These are phyloP conservation scores for Kernera saxatilis DNA, from an alignment of 345 rosid species.

Conservation along the genomic window DNA sequence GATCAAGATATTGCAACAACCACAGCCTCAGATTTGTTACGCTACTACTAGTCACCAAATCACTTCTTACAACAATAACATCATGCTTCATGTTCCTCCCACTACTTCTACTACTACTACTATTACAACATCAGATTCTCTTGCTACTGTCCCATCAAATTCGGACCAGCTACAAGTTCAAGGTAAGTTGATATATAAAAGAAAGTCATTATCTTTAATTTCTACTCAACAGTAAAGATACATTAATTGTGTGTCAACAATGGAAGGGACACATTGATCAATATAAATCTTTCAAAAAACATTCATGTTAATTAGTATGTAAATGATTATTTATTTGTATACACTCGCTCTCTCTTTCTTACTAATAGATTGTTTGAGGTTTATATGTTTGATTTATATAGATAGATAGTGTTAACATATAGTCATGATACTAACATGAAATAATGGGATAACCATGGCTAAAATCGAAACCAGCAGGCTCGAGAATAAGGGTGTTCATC, in stretches of 20 bases:
- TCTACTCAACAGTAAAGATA: slow-evolving; percentile 1
- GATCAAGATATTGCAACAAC: slow-evolving; percentile 39
- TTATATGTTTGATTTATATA: not conserved
- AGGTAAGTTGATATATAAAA: slow-evolving; percentile 28
- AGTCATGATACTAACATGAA: slow-evolving; percentile 14
- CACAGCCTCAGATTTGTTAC: slow-evolving; percentile 22
- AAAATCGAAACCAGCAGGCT: slow-evolving; percentile 7
- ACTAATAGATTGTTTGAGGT: not conserved
- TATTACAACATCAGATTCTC: slow-evolving; percentile 23
- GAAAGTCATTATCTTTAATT: not conserved
- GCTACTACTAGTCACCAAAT: slow-evolving; percentile 9
- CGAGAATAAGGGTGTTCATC: slow-evolving; percentile 65
- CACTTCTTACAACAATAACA: slow-evolving; percentile 28
- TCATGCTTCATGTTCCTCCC: slow-evolving; percentile 25
- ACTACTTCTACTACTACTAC: slow-evolving; percentile 23
- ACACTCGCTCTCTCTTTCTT: not conserved
- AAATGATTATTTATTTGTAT: not conserved
- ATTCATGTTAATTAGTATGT: not conserved
- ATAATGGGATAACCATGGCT: slow-evolving; percentile 10
- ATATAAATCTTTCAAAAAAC: not conserved
- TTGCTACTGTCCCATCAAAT: slow-evolving; percentile 40
- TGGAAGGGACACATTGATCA: slow-evolving; percentile 24
- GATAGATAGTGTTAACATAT: not conserved
- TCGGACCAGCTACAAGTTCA: slow-evolving; percentile 35
- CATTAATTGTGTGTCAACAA: slow-evolving; percentile 24